These are phyloP conservation scores for Xylariaceae sp. DNA, from an alignment of 2,329 filamentous ascomycete species.

Conservation along the genomic window DNA sequence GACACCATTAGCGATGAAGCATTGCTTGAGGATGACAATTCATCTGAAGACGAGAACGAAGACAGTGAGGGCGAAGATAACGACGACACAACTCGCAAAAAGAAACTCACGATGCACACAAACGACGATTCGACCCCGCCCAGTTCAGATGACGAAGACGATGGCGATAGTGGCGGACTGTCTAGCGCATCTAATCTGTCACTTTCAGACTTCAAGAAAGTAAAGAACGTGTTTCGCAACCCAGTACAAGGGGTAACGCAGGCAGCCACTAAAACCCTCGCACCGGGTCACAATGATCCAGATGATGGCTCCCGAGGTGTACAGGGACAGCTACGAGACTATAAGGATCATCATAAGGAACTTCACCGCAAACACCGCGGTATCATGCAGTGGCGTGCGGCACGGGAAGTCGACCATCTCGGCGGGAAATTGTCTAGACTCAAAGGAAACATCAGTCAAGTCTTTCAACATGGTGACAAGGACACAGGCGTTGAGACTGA, in stretches of 20 bases:
- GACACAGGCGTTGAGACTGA: constrained; percentile 65
- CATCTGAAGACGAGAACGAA: constrained; percentile 19
- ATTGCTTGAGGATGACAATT: constrained; percentile 20
- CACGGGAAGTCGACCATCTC: constrained; percentile 50
- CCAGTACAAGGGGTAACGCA: constrained; percentile 30
- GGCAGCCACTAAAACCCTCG: constrained; percentile 28
- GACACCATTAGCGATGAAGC: constrained; percentile 59
- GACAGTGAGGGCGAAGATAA: constrained; percentile 30
- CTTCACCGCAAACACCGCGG: constrained; percentile 66
- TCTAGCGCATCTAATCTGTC: constrained; percentile 23
- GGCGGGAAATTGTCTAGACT: constrained; percentile 53
- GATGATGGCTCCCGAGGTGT: constrained; percentile 45
- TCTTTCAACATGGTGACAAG: constrained; percentile 60
- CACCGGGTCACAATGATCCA: constrained; percentile 38
- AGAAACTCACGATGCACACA: constrained; percentile 32
- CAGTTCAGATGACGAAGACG: constrained; percentile 35
- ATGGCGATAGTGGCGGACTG: constrained; percentile 20
- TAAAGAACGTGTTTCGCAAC: constrained; percentile 35
- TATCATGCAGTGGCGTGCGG: constrained; percentile 69
- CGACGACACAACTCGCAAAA: constrained; percentile 28
- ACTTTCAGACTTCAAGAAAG: constrained; percentile 31
- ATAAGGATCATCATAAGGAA: constrained; percentile 56
- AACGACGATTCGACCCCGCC: constrained; percentile 32
- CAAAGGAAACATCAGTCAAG: constrained; percentile 55
- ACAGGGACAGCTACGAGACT: constrained; percentile 55